Conservation (phyloP, 176 grass and related monocot genomes). For the Cymbopogon citratus region DNA sequence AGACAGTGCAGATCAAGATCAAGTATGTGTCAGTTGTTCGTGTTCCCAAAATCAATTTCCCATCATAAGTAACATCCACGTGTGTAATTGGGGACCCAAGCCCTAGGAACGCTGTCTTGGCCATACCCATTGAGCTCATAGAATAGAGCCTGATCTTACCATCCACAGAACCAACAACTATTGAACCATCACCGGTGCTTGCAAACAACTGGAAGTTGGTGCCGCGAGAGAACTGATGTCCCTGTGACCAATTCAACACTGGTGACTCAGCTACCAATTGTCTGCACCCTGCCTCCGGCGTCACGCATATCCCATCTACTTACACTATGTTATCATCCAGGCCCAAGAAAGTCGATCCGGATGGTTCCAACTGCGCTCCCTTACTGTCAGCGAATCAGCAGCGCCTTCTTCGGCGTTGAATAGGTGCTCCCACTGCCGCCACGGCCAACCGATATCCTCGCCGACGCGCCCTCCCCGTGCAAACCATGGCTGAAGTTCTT, state of each 20-base stretch:
- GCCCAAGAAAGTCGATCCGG: conserved; percentile 79
- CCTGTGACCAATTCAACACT: conserved; percentile 77
- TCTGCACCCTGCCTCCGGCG: conserved; percentile 67
- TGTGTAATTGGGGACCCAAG: conserved; percentile 80
- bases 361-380: conserved; percentile 70
- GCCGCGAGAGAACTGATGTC: conserved; percentile 79
- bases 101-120: conserved; percentile 79
- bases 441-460: conserved; percentile 42
- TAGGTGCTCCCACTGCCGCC: background rate
- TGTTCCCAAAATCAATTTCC: conserved; percentile 84
- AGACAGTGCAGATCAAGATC: conserved; percentile 81
- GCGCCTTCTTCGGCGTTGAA: conserved; percentile 54
- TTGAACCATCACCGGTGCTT: conserved; percentile 77
- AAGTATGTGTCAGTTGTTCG: conserved; percentile 80
- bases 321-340: conserved; percentile 75
- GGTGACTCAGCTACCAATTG: conserved; percentile 51
- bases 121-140: conserved; percentile 85
- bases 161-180: conserved; percentile 80
- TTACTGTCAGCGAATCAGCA: conserved; percentile 80
- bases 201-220: conserved; percentile 95
- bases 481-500: conserved; percentile 83
- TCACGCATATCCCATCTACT: conserved; percentile 93
- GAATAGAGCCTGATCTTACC: conserved; percentile 89
- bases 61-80: conserved; percentile 88
- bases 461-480: conserved; percentile 71